Conservation (phyloP, 257 asterid genomes). For the Fraxinus cuspidata region DNA sequence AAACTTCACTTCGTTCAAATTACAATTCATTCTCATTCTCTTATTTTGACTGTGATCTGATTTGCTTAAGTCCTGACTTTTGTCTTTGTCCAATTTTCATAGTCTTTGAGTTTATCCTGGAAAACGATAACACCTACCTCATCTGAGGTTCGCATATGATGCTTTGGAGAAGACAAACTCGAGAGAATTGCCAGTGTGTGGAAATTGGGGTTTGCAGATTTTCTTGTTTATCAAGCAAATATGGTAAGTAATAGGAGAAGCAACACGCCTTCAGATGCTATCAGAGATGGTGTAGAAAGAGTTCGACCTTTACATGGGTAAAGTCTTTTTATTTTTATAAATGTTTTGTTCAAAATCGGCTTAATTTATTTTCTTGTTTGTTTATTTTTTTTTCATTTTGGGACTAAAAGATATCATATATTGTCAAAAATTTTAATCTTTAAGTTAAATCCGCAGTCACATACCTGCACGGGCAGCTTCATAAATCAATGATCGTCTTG, state of each 20-base stretch:
- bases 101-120: constrained; percentile 36
- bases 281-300: constrained; percentile 43
- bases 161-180: constrained; percentile 60
- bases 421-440: background rate
- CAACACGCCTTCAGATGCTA: constrained; percentile 49
- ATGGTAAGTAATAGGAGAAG: constrained; percentile 78
- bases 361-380: background rate
- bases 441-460: background rate
- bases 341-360: background rate
- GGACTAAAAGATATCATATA: background rate
- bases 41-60: background rate
- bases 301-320: constrained; percentile 55
- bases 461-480: background rate
- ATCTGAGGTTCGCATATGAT: constrained; percentile 54
- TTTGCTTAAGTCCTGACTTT: constrained; percentile 30
- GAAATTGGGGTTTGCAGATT: constrained; percentile 52
- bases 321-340: constrained; percentile 21
- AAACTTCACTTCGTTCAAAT: background rate
- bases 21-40: background rate
- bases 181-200: constrained; percentile 44
- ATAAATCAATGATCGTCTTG: background rate
- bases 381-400: background rate
- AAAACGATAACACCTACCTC: constrained; percentile 39
- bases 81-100: constrained; percentile 27
- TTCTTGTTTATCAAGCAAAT: constrained; percentile 40